Percentiles rank a stretch among this genome's conserved stretches.
These are phyloP conservation scores for Thermochaetoides thermophila DNA, from an alignment of 495 filamentous ascomycete species.

Conservation along the genomic window DNA sequence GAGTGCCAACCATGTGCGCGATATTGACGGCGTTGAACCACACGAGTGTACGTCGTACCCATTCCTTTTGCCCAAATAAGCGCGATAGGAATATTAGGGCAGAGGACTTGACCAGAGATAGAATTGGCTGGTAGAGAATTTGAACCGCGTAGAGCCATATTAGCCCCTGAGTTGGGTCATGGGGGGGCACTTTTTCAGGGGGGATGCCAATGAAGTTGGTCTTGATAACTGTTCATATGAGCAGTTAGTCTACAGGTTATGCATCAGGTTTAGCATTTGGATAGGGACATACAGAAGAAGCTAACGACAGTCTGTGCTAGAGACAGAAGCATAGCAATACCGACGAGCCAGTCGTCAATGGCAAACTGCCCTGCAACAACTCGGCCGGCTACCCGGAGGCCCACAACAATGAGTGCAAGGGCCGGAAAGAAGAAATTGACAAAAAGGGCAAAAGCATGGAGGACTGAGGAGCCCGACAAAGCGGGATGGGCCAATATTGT, in stretches of 20 bases:
- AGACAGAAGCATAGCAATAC: slow-evolving; percentile 30
- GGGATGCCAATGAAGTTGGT: slow-evolving; percentile 38
- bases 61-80: slow-evolving; percentile 30
- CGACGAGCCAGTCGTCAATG: slow-evolving; percentile 30
- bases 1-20: slow-evolving; percentile 35
- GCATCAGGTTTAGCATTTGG: not conserved
- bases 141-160: slow-evolving; percentile 41
- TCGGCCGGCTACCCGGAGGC: slow-evolving; percentile 29
- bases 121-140: slow-evolving; percentile 47
- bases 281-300: slow-evolving; percentile 27
- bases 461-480: slow-evolving; percentile 9
- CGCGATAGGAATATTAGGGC: slow-evolving; percentile 44
- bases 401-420: slow-evolving; percentile 28
- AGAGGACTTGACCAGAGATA: slow-evolving; percentile 44
- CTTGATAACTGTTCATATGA: slow-evolving; percentile 28
- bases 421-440: slow-evolving; percentile 34
- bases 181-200: slow-evolving; percentile 27
- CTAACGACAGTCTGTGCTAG: slow-evolving; percentile 27
- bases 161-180: slow-evolving; percentile 24
- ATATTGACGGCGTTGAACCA: slow-evolving; percentile 38
- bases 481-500: slow-evolving; percentile 9
- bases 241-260: slow-evolving; percentile 5
- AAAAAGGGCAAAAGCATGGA: slow-evolving; percentile 30
- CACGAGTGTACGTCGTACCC: slow-evolving; percentile 28
- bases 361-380: slow-evolving; percentile 22